These are phyloP conservation scores for Metschnikowia koreensis DNA, from an alignment of 805 yeast species.

Conservation along the genomic window DNA sequence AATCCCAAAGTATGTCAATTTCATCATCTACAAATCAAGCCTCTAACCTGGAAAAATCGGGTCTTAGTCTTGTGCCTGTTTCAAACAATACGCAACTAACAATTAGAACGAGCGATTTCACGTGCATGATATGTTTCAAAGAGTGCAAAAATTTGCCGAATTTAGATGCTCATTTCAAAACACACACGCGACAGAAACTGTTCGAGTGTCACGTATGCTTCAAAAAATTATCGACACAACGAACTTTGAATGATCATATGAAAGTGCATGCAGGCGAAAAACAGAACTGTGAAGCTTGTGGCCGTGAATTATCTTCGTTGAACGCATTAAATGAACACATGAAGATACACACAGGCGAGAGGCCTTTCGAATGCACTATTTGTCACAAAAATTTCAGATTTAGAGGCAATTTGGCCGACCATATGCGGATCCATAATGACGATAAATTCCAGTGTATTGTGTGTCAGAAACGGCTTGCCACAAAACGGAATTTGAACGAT, in stretches of 20 bases:
- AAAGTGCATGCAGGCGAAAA: background rate
- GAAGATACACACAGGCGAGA: background rate
- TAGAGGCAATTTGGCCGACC: background rate
- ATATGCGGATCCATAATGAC: background rate
- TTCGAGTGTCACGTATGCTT: background rate
- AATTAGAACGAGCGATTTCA: background rate
- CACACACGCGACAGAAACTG: background rate
- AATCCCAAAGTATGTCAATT: too few species aligned
- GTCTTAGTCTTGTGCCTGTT: background rate
- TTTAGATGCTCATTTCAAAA: background rate
- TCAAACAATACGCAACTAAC: background rate
- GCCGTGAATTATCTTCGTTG: background rate
- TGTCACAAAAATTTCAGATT: background rate
- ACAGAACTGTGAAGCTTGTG: background rate
- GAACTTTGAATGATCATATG: background rate
- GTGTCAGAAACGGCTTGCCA: background rate
- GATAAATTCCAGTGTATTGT: background rate
- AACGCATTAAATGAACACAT: background rate
- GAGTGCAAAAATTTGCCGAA: background rate
- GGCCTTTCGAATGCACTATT: background rate
- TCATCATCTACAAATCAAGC: too few species aligned
- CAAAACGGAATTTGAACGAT: background rate
- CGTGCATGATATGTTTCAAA: background rate
- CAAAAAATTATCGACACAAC: background rate
- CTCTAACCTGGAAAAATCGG: background rate